Base-by-base conservation (phyloP, 805 yeast species). In the Sungouiozyma intestinalis region DNA sequence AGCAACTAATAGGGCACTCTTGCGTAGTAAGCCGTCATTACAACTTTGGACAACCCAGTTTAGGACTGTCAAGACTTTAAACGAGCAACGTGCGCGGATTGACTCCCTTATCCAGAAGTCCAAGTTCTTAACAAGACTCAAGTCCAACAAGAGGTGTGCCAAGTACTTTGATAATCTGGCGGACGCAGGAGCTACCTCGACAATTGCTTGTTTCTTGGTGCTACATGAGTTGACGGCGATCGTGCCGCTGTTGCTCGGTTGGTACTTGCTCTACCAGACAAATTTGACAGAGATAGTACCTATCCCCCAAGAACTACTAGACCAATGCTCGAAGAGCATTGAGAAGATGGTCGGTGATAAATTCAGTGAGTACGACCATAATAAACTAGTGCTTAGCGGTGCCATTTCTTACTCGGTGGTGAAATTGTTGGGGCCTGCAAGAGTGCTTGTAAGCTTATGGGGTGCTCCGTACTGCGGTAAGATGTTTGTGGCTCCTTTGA, bases 201-300 rank as follows among this genome's bases (percentile, higher is more conserved):
- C 63, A 1, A 66, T 80, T 11, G 68, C 81, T 0, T 68, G 87
- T 2, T 84, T 84, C 51, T 49, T 83, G 4, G 55, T 83, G 3
- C 65, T 84, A 13, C 94, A 84, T 54, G 94, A 84, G 54, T 48
- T 84, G 35, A 71, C 88, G 0, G 94, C 94, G 2, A 68, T 84
- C 2, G 71, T 73, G 21, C 94, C 94, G 1, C 64, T 84, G 39
- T 64, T 81, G 33, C 78, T 77, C 0, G 50, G 82, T 2, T 81
- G 90, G 87, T 81, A 76, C 52, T 48, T 68, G 1, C 69, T 84
- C 47, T 82, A 81, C 60, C 68, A 73, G 45, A 66, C 71, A 34
- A 74, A 74, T 41, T 62, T 70, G 13, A 45, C 47, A 32, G 54
- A 50, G 15, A 24, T 20, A 9, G 21, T 21, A 50, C 29, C 29